A percentile compares a stretch with the other conserved stretches of the same genome.
Conservation (phyloP, 2,329 filamentous ascomycete species). For the Curvularia hawaiiensis region DNA sequence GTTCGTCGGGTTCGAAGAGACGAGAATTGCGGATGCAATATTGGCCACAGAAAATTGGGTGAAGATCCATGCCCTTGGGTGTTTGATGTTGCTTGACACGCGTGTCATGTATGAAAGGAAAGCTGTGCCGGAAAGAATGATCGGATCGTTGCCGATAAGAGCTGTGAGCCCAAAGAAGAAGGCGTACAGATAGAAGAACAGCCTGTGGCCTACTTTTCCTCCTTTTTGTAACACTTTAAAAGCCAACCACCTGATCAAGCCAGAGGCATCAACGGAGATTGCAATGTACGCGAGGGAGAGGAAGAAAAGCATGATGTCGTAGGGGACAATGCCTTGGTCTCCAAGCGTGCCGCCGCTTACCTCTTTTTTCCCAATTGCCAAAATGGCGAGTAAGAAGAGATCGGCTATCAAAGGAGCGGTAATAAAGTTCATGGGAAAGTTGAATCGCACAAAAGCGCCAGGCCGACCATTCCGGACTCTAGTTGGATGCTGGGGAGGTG, state of each 20-base stretch:
- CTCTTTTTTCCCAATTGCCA: slow-evolving; percentile 69
- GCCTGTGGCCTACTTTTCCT: slow-evolving; percentile 67
- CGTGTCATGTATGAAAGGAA: slow-evolving; percentile 80
- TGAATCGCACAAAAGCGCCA: slow-evolving; percentile 56
- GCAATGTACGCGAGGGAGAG: slow-evolving; percentile 76
- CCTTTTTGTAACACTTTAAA: slow-evolving; percentile 73
- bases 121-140: slow-evolving; percentile 74
- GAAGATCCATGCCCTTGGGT: slow-evolving; percentile 75
- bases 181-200: slow-evolving; percentile 74
- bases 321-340: slow-evolving; percentile 67
- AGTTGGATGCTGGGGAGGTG: slow-evolving; percentile 44
- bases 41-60: slow-evolving; percentile 75
- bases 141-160: slow-evolving; percentile 76
- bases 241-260: slow-evolving; percentile 71
- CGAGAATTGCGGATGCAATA: slow-evolving; percentile 74
- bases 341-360: slow-evolving; percentile 72
- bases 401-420: slow-evolving; percentile 74
- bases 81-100: slow-evolving; percentile 72
- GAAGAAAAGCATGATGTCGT: slow-evolving; percentile 79
- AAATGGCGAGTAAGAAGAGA: slow-evolving; percentile 71
- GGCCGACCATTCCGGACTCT: slow-evolving; percentile 32
- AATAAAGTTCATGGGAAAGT: slow-evolving; percentile 71
- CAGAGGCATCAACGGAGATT: slow-evolving; percentile 77
- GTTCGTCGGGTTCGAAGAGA: slow-evolving; percentile 80
- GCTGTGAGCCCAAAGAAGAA: slow-evolving; percentile 73